Evolutionary conservation across 202 grass and related monocot species (phyloP), one percentile per base, ranked within the genome.

Genomic region (Zoysia matrella): DNA sequence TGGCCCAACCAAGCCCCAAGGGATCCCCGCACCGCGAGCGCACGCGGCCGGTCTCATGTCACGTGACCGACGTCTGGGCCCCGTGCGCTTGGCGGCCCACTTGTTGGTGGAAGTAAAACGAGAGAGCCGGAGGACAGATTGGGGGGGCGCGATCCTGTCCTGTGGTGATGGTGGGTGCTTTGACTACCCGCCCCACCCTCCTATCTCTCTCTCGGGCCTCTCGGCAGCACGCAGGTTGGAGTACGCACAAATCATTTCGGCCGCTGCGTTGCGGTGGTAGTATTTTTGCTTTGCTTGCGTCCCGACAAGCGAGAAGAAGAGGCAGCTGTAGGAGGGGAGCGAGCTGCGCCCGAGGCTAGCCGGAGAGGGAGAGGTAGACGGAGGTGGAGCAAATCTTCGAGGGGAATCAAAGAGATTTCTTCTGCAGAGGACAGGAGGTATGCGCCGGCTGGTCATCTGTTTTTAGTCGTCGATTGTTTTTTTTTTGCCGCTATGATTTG

Each of bases 221-320:
- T 56, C 53, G 52, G 68, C 85, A 15, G 73, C 62, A 54, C 45
- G 79, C 86, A 73, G 18, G 75, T 50, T 3, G 14, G 70, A 3
- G 6, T 52, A 76, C 85, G 81, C 77, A 81, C 86, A 71, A 69
- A 89, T 86, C 88, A 89, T 89, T 89, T 89, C 83, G 81, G 82
- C 63, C 22, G 76, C 76, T 70, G 69, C 86, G 62, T 57, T 57
- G 67, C 71, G 65, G 52, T 66, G 85, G 41, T 69, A 16, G 70
- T 43, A 53, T 50, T 58, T 58, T 55, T 48, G 15, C 4, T 80
- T 55, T 47, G 52, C 42, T 13, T 77, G 83, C 78, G 82, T 89
- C 83, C 88, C 78, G 88, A 89, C 88, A 89, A 73, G 61, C 41
- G 40, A 67, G 77, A 86, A 53, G 73, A 81, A 55, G 67, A 82